A percentile compares a stretch with the other conserved stretches of the same genome.
These are phyloP conservation scores for Pythium biforme DNA, from an alignment of 352 stramenopile genomes.

Conservation along the genomic window DNA sequence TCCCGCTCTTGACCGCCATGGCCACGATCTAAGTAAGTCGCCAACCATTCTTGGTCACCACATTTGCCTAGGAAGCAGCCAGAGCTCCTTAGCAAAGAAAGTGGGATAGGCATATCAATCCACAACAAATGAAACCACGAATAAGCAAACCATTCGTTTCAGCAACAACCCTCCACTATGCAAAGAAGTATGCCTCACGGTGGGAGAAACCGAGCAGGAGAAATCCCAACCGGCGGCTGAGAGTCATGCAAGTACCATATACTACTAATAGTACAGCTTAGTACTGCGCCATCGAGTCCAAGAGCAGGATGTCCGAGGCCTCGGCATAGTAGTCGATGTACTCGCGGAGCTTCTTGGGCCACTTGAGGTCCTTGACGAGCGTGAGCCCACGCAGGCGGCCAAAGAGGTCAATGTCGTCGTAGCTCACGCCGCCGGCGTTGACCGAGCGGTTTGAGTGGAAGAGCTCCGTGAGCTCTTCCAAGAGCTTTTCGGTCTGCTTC, in stretches of 20 bases:
- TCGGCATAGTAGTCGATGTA: constrained; percentile 55
- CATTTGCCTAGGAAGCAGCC: too few species aligned
- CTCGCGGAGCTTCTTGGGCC: constrained; percentile 42
- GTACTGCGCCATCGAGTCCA: constrained; percentile 38
- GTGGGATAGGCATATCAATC: too few species aligned
- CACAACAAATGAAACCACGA: too few species aligned
- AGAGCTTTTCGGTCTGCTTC: constrained; percentile 34
- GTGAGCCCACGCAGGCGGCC: constrained; percentile 45
- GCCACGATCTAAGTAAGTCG: constrained; percentile 44
- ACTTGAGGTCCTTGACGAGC: constrained; percentile 50
- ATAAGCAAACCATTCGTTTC: too few species aligned
- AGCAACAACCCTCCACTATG: too few species aligned
- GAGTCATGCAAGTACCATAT: too few species aligned
- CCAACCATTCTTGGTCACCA: background rate
- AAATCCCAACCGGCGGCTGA: too few species aligned
- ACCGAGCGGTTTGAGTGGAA: constrained; percentile 40
- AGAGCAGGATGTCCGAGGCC: constrained; percentile 39
- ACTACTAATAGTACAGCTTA: background rate
- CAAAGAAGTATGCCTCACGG: too few species aligned
- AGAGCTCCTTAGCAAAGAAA: too few species aligned
- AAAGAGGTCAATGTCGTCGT: constrained; percentile 59
- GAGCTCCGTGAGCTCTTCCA: constrained; percentile 39
- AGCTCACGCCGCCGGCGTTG: constrained; percentile 44
- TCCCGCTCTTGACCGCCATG: constrained; percentile 47
- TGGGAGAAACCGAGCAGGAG: too few species aligned